Conservation (phyloP, 2,329 filamentous ascomycete genomes). For the Fusarium lateritium region DNA sequence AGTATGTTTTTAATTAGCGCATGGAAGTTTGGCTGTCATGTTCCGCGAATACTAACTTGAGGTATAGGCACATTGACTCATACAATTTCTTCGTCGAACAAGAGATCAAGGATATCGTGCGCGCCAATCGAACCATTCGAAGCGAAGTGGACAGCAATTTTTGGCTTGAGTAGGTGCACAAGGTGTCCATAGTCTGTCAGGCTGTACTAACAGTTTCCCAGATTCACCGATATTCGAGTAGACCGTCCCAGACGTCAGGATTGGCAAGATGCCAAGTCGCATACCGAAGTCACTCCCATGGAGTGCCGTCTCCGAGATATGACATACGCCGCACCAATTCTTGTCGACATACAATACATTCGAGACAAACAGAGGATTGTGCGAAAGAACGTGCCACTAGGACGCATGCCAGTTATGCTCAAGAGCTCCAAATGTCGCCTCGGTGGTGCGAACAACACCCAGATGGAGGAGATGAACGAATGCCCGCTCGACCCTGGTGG, state of each 20-base stretch:
- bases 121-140: constrained; percentile 88
- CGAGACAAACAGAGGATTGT: constrained; percentile 83
- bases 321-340: constrained; percentile 96
- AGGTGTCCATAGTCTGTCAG: neutral
- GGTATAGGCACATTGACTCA: constrained; percentile 85
- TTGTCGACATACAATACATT: constrained; percentile 92
- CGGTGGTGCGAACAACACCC: constrained; percentile 83
- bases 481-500: constrained; percentile 96
- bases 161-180: constrained; percentile 77
- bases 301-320: constrained; percentile 97
- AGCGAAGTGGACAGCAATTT: constrained; percentile 95
- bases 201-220: constrained; percentile 48
- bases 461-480: constrained; percentile 95
- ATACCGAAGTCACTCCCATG: constrained; percentile 88
- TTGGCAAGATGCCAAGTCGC: constrained; percentile 77
- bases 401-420: constrained; percentile 96
- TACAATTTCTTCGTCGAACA: constrained; percentile 99
- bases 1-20: constrained; percentile 64
- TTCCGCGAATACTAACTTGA: constrained; percentile 27
- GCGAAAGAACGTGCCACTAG: constrained; percentile 83
- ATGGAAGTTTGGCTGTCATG: neutral
- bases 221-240: constrained; percentile 90
- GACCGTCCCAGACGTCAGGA: constrained; percentile 85
- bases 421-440: constrained; percentile 95
- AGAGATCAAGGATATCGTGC: constrained; percentile 96